A percentile compares a stretch with the other conserved stretches of the same genome.
Evolutionary conservation across 1,284 basidiomycete genomes (phyloP).

Genomic region (Irpex sp.): DNA sequence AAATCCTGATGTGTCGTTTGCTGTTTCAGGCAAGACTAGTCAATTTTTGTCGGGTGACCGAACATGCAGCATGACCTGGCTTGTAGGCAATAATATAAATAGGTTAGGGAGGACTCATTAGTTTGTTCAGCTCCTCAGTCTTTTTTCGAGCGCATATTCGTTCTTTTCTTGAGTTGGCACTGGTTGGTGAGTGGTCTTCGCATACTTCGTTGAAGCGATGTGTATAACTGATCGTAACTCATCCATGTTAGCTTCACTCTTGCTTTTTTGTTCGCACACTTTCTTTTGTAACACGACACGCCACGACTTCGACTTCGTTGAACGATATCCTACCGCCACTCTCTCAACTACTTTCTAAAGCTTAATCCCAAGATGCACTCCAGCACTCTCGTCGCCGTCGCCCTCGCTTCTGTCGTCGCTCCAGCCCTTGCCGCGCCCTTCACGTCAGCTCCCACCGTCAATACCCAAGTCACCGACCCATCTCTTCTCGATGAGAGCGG

Average conservation of each 20-base stretch:
- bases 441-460: not conserved
- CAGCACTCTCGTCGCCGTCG: not conserved
- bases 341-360: not conserved
- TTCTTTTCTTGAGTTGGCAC: slow-evolving; percentile 4
- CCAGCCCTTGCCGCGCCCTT: not conserved
- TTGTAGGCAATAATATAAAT: not conserved
- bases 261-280: not conserved
- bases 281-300: not conserved
- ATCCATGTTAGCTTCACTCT: not conserved
- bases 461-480: not conserved
- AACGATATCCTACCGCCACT: not conserved
- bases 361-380: not conserved
- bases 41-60: not conserved
- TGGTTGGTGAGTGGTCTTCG: slow-evolving; percentile 9
- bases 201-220: not conserved
- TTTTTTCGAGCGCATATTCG: slow-evolving; percentile 1
- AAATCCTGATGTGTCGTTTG: not conserved
- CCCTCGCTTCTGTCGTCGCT: not conserved
- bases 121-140: slow-evolving; percentile 7
- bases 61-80: not conserved
- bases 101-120: not conserved
- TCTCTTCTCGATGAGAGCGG: not conserved
- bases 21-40: not conserved
- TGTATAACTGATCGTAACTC: not conserved
- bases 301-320: not conserved